Percentiles rank a stretch among this genome's conserved stretches.
Evolutionary conservation across 1,284 basidiomycete species (phyloP).

Genomic region (Marasmius sp.): DNA sequence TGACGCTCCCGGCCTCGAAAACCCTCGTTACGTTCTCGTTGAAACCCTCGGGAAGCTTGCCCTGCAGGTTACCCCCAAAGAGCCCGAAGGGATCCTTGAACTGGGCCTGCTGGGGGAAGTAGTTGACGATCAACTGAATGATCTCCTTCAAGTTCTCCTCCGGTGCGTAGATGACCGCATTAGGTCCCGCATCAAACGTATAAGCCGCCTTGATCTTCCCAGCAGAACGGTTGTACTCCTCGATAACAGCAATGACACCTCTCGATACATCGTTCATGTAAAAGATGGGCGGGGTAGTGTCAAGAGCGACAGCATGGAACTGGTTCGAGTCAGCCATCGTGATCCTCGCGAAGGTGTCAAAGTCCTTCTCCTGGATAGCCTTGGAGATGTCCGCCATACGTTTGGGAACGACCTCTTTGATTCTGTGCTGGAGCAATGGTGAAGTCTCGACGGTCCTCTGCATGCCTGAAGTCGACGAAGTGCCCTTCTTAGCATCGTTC

Average conservation of each 20-base stretch:
- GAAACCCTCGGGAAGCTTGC: constrained; percentile 67
- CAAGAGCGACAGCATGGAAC: constrained; percentile 97
- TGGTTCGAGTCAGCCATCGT: constrained; percentile 98
- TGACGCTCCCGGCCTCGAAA: constrained; percentile 77
- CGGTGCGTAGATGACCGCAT: constrained; percentile 95
- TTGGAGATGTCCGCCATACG: constrained; percentile 83
- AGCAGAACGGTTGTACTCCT: constrained; percentile 87
- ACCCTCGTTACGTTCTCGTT: constrained; percentile 74
- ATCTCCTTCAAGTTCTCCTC: constrained; percentile 79
- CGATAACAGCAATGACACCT: constrained; percentile 82
- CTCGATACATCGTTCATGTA: constrained; percentile 98
- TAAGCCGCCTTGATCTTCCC: constrained; percentile 86
- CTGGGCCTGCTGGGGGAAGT: constrained; percentile 78
- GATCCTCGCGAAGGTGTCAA: constrained; percentile 85
- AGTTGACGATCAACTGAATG: constrained; percentile 71
- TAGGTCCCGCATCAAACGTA: constrained; percentile 98
- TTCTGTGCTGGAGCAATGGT: constrained; percentile 85
- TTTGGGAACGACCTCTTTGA: constrained; percentile 82
- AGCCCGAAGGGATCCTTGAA: constrained; percentile 79
- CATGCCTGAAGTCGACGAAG: constrained; percentile 94
- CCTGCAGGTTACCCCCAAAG: constrained; percentile 43
- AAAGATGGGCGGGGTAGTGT: constrained; percentile 97
- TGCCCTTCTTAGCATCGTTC: constrained; percentile 95
- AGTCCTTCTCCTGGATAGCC: constrained; percentile 83
- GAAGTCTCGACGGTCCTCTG: constrained; percentile 96